Conservation (phyloP, 495 filamentous ascomycete genomes). For the Aspergillus affinis region DNA sequence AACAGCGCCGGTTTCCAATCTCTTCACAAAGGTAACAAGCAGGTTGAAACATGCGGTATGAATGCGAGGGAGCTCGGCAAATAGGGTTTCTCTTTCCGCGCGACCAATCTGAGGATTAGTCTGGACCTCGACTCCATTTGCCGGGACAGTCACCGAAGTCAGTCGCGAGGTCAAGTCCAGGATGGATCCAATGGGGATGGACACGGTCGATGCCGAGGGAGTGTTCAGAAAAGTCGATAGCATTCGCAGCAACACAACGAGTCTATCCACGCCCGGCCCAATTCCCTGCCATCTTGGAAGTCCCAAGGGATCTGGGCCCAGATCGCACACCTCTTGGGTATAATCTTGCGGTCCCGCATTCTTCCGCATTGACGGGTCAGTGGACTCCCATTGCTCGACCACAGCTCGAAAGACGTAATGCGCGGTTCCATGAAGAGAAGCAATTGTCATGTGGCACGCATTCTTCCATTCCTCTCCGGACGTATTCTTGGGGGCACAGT, state of each 20-base stretch:
- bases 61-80: slow-evolving; percentile 67
- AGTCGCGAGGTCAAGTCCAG: slow-evolving; percentile 66
- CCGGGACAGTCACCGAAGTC: slow-evolving; percentile 62
- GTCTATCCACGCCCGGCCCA: slow-evolving; percentile 64
- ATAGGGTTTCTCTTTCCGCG: slow-evolving; percentile 76
- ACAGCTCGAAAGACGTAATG: slow-evolving; percentile 75
- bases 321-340: slow-evolving; percentile 39
- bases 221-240: slow-evolving; percentile 56
- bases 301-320: slow-evolving; percentile 44
- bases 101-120: slow-evolving; percentile 67
- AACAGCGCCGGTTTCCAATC: slow-evolving; percentile 52
- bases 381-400: slow-evolving; percentile 74
- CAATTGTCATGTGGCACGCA: slow-evolving; percentile 56
- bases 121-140: slow-evolving; percentile 39
- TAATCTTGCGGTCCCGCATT: slow-evolving; percentile 28
- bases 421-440: slow-evolving; percentile 62
- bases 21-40: slow-evolving; percentile 49
- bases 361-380: slow-evolving; percentile 31
- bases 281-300: slow-evolving; percentile 71
- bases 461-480: slow-evolving; percentile 71
- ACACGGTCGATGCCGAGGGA: slow-evolving; percentile 59
- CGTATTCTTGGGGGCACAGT: slow-evolving; percentile 73
- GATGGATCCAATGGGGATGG: slow-evolving; percentile 62
- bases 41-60: slow-evolving; percentile 67
- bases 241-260: slow-evolving; percentile 58